Conservation (phyloP, 805 yeast species). For the Yarrowia osloensis region DNA sequence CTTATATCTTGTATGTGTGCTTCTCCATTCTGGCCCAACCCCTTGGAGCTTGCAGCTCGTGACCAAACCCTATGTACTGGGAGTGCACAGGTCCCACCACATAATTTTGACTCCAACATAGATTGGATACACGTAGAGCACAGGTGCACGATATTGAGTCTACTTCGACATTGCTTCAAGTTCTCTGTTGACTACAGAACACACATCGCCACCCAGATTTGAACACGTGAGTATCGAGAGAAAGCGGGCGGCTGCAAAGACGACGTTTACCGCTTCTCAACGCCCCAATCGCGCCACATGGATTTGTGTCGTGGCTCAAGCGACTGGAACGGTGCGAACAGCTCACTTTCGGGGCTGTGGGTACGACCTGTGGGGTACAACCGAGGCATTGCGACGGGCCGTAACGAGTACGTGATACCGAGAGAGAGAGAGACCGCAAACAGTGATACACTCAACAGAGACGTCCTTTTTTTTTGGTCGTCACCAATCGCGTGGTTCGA, state of each 20-base stretch:
- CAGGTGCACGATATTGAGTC: constrained; percentile 28
- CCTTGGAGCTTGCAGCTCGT: constrained; percentile 31
- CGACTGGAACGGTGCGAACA: neutral
- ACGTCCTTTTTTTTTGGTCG: neutral
- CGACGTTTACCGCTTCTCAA: too few relatives aligned
- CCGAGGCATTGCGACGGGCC: neutral
- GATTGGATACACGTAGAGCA: constrained; percentile 23
- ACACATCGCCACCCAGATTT: neutral
- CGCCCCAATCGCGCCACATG: neutral
- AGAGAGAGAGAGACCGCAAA: neutral
- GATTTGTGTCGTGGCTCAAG: neutral
- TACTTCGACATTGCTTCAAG: constrained; percentile 32
- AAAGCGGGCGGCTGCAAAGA: too few relatives aligned
- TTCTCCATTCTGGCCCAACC: constrained; percentile 29
- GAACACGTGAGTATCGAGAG: constrained; percentile 7
- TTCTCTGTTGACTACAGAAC: constrained; percentile 24
- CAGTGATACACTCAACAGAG: too few relatives aligned
- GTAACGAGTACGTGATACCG: neutral
- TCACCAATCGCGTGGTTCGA: neutral
- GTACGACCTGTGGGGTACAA: neutral
- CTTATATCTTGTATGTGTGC: neutral
- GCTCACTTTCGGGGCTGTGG: neutral
- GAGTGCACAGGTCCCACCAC: constrained; percentile 33
- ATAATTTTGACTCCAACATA: constrained; percentile 32
- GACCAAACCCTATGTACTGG: constrained; percentile 30